These are phyloP conservation scores for Pythium oligandrum DNA, from an alignment of 352 stramenopile species.

Conservation along the genomic window DNA sequence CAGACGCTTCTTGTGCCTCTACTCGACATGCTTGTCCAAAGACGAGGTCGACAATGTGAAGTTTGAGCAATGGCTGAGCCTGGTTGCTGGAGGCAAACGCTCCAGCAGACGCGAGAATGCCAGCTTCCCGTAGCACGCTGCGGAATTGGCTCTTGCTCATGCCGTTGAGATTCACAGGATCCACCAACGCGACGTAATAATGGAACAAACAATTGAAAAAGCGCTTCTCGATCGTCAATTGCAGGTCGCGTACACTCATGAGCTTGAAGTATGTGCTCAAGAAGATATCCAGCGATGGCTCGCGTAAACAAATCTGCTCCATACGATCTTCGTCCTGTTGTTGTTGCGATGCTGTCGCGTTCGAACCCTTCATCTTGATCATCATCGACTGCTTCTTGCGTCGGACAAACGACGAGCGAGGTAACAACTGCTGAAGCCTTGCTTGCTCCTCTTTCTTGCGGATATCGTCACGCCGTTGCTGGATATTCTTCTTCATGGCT, in stretches of 20 bases:
- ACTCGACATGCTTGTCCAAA: constrained; percentile 45
- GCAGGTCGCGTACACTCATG: constrained; percentile 36
- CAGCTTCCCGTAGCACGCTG: constrained; percentile 43
- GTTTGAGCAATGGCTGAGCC: constrained; percentile 31
- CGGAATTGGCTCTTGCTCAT: constrained; percentile 71
- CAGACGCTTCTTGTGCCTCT: constrained; percentile 24
- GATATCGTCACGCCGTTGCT: constrained; percentile 52
- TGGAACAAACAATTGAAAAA: constrained; percentile 63
- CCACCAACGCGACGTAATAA: constrained; percentile 55
- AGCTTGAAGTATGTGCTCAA: constrained; percentile 47
- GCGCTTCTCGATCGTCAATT: constrained; percentile 55
- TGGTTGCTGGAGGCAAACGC: constrained; percentile 1
- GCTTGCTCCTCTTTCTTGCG: constrained; percentile 48
- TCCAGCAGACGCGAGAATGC: constrained; percentile 25
- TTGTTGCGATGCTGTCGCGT: constrained; percentile 17
- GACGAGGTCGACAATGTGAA: constrained; percentile 60
- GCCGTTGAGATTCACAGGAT: constrained; percentile 35
- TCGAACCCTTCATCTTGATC: constrained; percentile 31
- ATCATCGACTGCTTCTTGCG: constrained; percentile 71
- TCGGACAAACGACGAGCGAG: constrained; percentile 55
- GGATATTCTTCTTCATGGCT: constrained; percentile 31
- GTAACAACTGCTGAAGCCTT: constrained; percentile 48
- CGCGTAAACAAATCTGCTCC: constrained; percentile 50
- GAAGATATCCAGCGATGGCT: constrained; percentile 53
- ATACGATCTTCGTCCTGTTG: constrained; percentile 31